Percentiles rank a stretch among this genome's conserved stretches.
Evolutionary conservation across 2,329 filamentous ascomycete species (phyloP).

Genomic region (Alternaria sp.): DNA sequence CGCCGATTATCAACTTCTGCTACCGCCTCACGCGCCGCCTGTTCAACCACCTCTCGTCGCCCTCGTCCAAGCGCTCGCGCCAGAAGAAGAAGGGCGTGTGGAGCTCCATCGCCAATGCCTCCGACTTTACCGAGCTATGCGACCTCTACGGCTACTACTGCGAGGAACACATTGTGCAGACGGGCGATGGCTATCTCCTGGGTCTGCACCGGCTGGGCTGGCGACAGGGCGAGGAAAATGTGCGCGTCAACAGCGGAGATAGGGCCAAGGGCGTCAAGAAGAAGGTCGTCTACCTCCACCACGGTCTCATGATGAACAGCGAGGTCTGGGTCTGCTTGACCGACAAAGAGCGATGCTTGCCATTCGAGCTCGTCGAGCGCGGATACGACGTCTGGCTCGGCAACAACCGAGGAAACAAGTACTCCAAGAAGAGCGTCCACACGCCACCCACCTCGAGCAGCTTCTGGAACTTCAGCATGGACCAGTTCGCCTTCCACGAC

Average conservation of each 20-base stretch:
- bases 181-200: conserved; percentile 89
- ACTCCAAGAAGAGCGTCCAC: conserved; percentile 91
- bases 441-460: conserved; percentile 73
- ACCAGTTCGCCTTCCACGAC: conserved; percentile 97
- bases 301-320: conserved; percentile 97
- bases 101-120: conserved; percentile 79
- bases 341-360: conserved; percentile 82
- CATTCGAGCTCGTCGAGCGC: conserved; percentile 85
- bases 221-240: conserved; percentile 80
- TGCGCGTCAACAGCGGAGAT: conserved; percentile 74
- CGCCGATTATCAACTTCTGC: conserved; percentile 79
- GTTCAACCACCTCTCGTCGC: conserved; percentile 79
- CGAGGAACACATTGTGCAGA: conserved; percentile 96
- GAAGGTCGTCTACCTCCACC: conserved; percentile 90
- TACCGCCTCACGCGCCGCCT: conserved; percentile 82
- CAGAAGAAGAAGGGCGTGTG: conserved; percentile 76
- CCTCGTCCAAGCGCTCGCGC: conserved; percentile 71
- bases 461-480: conserved; percentile 99
- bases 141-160: conserved; percentile 88
- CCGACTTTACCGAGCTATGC: conserved; percentile 95
- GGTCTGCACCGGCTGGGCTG: conserved; percentile 88
- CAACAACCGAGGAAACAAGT: conserved; percentile 98
- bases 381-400: conserved; percentile 98
- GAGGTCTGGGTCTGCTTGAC: conserved; percentile 97
- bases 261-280: conserved; percentile 67